Evolutionary conservation across 306 rosid genomes (phyloP).

Genomic region (Trifolium pratense): DNA sequence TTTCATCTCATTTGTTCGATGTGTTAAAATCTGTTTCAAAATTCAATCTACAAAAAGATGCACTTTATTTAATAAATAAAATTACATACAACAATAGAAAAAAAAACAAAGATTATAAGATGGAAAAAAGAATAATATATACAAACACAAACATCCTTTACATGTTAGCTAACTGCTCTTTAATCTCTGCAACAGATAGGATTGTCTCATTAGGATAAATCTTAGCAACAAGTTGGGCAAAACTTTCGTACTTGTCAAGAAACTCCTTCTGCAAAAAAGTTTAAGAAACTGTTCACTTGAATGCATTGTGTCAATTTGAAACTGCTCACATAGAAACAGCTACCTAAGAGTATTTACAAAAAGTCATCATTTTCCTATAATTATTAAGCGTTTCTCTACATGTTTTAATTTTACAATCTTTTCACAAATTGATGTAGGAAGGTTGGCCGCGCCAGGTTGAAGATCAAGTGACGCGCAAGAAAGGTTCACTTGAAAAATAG

Average conservation of each 20-base stretch:
- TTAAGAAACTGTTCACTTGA: constrained; percentile 37
- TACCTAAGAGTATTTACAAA: not conserved
- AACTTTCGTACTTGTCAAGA: constrained; percentile 90
- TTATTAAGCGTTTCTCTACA: not conserved
- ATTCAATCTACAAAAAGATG: constrained; percentile 33
- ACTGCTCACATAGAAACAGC: no score
- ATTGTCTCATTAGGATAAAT: constrained; percentile 82
- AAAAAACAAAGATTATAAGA: constrained; percentile 36
- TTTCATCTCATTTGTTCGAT: constrained; percentile 22
- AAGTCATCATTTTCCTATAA: not conserved
- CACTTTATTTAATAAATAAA: constrained; percentile 49
- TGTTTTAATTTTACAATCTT: not conserved
- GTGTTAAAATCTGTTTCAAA: constrained; percentile 11
- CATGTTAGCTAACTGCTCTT: constrained; percentile 81
- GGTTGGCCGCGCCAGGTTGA: no score
- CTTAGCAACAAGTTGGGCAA: constrained; percentile 86
- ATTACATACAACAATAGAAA: constrained; percentile 37
- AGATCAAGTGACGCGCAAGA: no score
- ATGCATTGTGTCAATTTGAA: not conserved
- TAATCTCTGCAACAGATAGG: constrained; percentile 74
- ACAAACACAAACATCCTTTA: constrained; percentile 46
- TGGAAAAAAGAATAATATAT: constrained; percentile 30
- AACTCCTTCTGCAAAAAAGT: constrained; percentile 83
- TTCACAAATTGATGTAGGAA: no score
- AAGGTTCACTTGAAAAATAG: no score